Percentiles rank a stretch among this genome's conserved stretches.
phyloP scores from a whole-genome alignment of 2,329 filamentous ascomycete genomes.

The Cladosporium sp. region DNA sequence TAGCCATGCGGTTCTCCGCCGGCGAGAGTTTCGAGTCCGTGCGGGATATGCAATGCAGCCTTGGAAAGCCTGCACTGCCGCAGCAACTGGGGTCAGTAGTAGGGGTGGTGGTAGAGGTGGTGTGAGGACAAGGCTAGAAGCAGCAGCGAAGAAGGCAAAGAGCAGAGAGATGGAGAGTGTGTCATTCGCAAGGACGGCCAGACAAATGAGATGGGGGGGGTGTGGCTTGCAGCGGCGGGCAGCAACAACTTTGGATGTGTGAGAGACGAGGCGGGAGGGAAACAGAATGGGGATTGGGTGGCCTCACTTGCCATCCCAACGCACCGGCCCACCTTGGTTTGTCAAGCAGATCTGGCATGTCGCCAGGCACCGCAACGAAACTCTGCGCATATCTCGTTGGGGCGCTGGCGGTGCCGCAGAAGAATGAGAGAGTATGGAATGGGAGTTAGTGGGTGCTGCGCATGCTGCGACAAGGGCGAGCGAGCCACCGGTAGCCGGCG shows the following conservation, averaged over 20 bases:
- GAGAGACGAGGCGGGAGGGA: constrained; percentile 2
- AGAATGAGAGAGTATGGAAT: neutral
- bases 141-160: constrained; percentile 3
- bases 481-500: constrained; percentile 7
- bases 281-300: neutral
- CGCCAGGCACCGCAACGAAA: constrained; percentile 9
- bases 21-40: constrained; percentile 6
- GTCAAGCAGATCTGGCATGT: constrained; percentile 9
- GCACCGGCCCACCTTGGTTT: constrained; percentile 7
- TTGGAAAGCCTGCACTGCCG: neutral
- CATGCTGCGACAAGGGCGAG: constrained; percentile 1
- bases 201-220: neutral
- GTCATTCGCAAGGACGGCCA: constrained; percentile 3
- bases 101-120: neutral
- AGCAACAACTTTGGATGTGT: neutral
- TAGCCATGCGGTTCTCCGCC: constrained; percentile 7
- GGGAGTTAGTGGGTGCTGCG: neutral
- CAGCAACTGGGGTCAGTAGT: neutral
- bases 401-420: neutral
- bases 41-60: constrained; percentile 8
- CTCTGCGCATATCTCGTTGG: constrained; percentile 10
- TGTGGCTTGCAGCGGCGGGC: constrained; percentile 8
- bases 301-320: constrained; percentile 6
- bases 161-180: neutral
- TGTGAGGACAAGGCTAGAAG: constrained; percentile 3